Base-by-base conservation (phyloP, 1,284 basidiomycete genomes). In the Abortiporus biennis region DNA sequence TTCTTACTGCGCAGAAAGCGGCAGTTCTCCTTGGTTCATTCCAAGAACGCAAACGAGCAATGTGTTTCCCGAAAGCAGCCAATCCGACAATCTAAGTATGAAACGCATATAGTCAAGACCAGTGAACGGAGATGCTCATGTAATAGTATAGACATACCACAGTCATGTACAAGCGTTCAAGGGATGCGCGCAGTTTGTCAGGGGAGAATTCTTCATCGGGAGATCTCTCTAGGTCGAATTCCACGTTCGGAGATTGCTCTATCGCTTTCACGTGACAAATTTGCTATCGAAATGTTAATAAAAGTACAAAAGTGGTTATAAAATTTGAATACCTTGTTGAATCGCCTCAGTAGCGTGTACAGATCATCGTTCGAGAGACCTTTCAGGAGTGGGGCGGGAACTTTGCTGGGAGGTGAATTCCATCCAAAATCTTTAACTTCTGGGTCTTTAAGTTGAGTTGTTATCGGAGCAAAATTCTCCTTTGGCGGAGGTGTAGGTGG, bases 81-180 rank as follows among this genome's bases (percentile, higher is more conserved):
- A 68, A 43, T 0, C 67, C 64, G 13, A 74, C 60, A 6, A 71
- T 68, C 59, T 61, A 25, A 2, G 24, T 4, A n/a, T 16, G n/a
- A 8, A 11, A 9, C 25, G 13, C 24, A 11, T 39, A n/a, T n/a
- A n/a, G n/a, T n/a, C n/a, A 13, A 35, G 20, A n/a, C 15, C 1
- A 11, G 4, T 17, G 16, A 2, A n/a, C 4, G 27, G 27, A 29
- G n/a, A n/a, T 29, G n/a, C 9, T 29, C n/a, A 9, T 29, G 9
- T 29, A 29, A 29, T n/a, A 29, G 27, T 8, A 19, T 22, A 32
- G 9, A 56, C 59, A 4, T 54, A 61, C 59, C 25, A 74, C 60
- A 3, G 65, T 68, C 43, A 71, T 68, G 48, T 77, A 71, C 12
- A 69, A 47, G 1, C 76, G 58, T 49, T 78, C 76, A 13, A 78